Evolutionary conservation across 352 stramenopile species (phyloP).

Genomic region (Hyaloperonospora brassicae): DNA sequence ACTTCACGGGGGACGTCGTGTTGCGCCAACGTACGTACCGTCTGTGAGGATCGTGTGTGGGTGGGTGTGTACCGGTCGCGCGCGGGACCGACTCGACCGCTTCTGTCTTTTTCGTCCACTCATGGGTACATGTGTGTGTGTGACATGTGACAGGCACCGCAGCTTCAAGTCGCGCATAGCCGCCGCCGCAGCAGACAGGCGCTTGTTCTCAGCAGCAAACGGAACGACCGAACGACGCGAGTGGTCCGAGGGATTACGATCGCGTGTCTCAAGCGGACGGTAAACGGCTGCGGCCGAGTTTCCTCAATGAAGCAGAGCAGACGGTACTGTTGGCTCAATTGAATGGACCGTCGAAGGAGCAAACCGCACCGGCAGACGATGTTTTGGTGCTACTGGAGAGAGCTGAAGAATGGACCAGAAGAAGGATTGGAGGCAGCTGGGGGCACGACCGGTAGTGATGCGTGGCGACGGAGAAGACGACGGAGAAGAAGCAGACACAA

Average conservation of each 20-base stretch:
- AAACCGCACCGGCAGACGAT: constrained; percentile 12
- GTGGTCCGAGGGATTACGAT: constrained; percentile 34
- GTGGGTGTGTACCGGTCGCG: too few species aligned
- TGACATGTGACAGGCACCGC: constrained; percentile 8
- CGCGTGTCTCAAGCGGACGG: constrained; percentile 25
- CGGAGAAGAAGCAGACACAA: constrained; percentile 33
- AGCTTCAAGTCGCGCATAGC: constrained; percentile 2
- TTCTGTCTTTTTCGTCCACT: background rate
- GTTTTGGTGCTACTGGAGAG: too few species aligned
- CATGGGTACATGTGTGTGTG: background rate
- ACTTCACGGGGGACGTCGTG: too few species aligned
- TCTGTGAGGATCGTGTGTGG: too few species aligned
- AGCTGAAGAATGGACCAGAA: background rate
- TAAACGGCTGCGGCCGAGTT: constrained; percentile 50
- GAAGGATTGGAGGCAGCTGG: constrained; percentile 5
- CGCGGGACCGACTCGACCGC: too few species aligned
- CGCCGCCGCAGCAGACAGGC: background rate
- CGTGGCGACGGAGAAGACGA: constrained; percentile 12
- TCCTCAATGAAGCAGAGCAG: constrained; percentile 55
- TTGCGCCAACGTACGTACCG: too few species aligned
- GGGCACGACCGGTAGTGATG: constrained; percentile 1
- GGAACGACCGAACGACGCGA: constrained; percentile 46
- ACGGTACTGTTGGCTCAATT: constrained; percentile 53
- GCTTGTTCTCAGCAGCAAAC: constrained; percentile 2
- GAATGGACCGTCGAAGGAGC: constrained; percentile 23